Evolutionary conservation across 345 rosid species (phyloP).

Genomic region (Salix viminalis): DNA sequence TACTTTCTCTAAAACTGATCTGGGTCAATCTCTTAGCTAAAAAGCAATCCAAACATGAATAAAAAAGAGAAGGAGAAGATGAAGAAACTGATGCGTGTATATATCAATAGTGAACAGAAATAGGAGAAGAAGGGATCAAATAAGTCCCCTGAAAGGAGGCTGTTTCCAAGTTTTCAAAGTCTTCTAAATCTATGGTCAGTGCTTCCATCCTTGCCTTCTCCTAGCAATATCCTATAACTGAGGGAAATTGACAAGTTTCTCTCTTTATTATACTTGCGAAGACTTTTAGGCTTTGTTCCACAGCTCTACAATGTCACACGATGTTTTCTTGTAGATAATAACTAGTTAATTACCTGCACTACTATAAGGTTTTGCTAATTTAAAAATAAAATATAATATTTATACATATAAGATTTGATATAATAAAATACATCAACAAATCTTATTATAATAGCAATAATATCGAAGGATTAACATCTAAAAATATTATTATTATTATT

Average conservation of each 20-base stretch:
- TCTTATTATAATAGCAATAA: no score
- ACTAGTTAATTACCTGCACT: no score
- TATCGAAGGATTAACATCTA: no score
- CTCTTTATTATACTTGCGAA: slow-evolving; percentile 2
- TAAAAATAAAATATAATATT: no score
- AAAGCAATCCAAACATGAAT: slow-evolving; percentile 3
- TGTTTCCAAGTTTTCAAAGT: slow-evolving; percentile 50
- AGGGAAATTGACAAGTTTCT: slow-evolving; percentile 35
- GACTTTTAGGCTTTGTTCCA: background rate
- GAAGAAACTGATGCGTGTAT: slow-evolving; percentile 1
- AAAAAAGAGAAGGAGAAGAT: slow-evolving; percentile 2
- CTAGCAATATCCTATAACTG: slow-evolving; percentile 23
- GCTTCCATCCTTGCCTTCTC: slow-evolving; percentile 48
- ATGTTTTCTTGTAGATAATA: background rate
- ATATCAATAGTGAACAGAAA: slow-evolving; percentile 10
- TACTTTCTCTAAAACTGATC: slow-evolving; percentile 44
- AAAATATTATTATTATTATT: no score
- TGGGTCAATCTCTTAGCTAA: slow-evolving; percentile 32
- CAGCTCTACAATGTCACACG: background rate
- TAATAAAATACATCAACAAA: no score
- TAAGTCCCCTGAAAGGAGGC: slow-evolving; percentile 29
- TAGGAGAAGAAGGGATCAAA: slow-evolving; percentile 25
- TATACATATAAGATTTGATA: no score
- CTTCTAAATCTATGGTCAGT: slow-evolving; percentile 61
- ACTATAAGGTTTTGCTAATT: accelerated